Base-by-base conservation (phyloP, 352 stramenopile species). In the Globisporangium polare region DNA sequence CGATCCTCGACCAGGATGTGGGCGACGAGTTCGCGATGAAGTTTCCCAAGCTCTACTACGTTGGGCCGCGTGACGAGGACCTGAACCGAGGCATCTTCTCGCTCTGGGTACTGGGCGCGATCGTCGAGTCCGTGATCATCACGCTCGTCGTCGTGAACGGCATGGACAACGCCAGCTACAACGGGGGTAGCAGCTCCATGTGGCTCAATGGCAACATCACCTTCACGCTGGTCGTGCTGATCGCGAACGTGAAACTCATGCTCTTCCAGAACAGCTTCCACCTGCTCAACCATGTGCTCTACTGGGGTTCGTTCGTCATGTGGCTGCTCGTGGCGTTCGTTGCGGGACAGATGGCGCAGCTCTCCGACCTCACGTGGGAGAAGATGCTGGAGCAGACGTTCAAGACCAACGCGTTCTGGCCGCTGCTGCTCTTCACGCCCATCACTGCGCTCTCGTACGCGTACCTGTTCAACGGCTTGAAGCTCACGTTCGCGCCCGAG, bases 201-300 rank as follows among this genome's bases (percentile, higher is more conserved):
- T 95, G 86, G 86, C 62, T 93, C 9, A 54, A 89, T 41, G 83
- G 86, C 20, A 92, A 90, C 63, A 73, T 92, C 29, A 83, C 90
- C 43, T 91, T 95, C 57, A 92, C 86, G 7, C 55, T 93, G 7
- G 80, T 95, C 12, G 83, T 93, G 22, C 65, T 90, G 4, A 69
- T 86, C 43, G 83, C 86, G 18, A 95, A 95, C 53, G 20, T 65
- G 15, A 95, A 95, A 72, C 69, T 95, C 56, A 77, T 89, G 62
- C 74, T 93, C 51, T 88, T 81, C 61, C 86, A 95, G 46, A 87
- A 92, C 61, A 87, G 78, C 56, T 95, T 90, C 33, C 60, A 81
- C 49, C 63, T 58, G 33, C 66, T 93, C 62, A 92, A 93, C 62
- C 78, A 89, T 52, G 43, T 90, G 9, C 52, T 88, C 10, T 91